Base-by-base conservation (phyloP, 352 stramenopile genomes). In the Phytophthora syringae region DNA sequence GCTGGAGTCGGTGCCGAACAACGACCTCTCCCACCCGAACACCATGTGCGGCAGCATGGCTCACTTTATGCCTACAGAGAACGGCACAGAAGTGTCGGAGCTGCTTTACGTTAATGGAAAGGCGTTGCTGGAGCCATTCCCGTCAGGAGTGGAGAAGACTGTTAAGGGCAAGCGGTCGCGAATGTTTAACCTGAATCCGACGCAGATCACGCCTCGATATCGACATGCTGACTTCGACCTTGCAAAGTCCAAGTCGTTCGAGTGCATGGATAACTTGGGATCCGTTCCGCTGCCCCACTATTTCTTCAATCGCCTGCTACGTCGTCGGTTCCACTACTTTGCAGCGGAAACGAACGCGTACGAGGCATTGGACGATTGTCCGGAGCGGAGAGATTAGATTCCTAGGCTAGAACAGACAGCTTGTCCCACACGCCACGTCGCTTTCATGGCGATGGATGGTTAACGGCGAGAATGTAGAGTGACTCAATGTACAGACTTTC, bases 201-300 rank as follows among this genome's bases (percentile, higher is more conserved):
- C 65, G 1, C 70, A 76, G n/a, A 52, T 80, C 36, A 78, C 69
- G 12, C 72, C 72, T 7, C 52, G 65, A 5, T 76, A 79, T 18
- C 48, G 43, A 2, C 63, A 67, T 37, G 42, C 43, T 18, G 57
- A 71, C 20, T 70, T 77, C 6, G 69, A 81, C 18, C 36, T 67
- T 1, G 52, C 51, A 18, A 71, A 36, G 12, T 62, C 55, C 22
- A 57, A 61, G 51, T 72, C 69, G n/a, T 79, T 83, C 40, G 74
- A 83, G 60, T 86, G 77, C 43, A 76, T 86, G 68, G 68, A 81
- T 52, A 65, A 74, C 13, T 30, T 86, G 49, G 74, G 77, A 15
- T 65, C 72, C 4, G 61, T 65, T 34, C 21, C 52, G 37, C 52
- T 86, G 15, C 77, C 77, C 0, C 36, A 52, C 3, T 64, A 74